phyloP scores from a whole-genome alignment of 1,284 basidiomycete species.

The Trichosporon ovoides region DNA sequence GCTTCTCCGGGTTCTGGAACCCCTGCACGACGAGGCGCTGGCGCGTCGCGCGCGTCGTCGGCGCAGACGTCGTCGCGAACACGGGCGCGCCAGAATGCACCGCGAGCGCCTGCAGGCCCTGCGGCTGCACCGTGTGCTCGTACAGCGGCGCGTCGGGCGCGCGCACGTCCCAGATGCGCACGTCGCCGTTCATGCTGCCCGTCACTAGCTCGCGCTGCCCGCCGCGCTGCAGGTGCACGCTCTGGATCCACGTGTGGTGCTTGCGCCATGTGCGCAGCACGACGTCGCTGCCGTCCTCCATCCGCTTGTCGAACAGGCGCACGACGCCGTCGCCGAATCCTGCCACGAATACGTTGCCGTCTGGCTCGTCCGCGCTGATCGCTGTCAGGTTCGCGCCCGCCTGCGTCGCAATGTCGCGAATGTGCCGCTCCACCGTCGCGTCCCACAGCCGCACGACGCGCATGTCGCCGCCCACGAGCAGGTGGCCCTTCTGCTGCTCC shows the following conservation, averaged over 20 bases:
- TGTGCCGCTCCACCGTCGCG: constrained; percentile 79
- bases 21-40: constrained; percentile 46
- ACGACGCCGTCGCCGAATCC: constrained; percentile 91
- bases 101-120: constrained; percentile 77
- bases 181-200: constrained; percentile 87
- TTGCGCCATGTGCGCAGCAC: constrained; percentile 69
- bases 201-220: constrained; percentile 72
- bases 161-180: constrained; percentile 88
- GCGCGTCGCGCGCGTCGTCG: constrained; percentile 30
- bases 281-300: constrained; percentile 77
- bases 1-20: constrained; percentile 36
- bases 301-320: constrained; percentile 83
- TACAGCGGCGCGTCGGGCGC: constrained; percentile 59
- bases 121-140: constrained; percentile 63
- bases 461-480: constrained; percentile 87
- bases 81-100: constrained; percentile 80
- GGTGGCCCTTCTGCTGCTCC: constrained; percentile 81
- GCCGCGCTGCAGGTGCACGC: constrained; percentile 77
- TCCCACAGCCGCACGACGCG: constrained; percentile 90
- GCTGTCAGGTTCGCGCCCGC: constrained; percentile 85
- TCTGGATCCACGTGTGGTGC: constrained; percentile 88
- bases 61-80: constrained; percentile 62
- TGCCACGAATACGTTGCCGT: constrained; percentile 75
- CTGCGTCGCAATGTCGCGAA: constrained; percentile 71
- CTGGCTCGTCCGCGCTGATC: constrained; percentile 68